Evolutionary conservation across 2,329 filamentous ascomycete genomes (phyloP), one percentile per base, ranked within the genome.

Genomic region (Fusarium kyushuense): DNA sequence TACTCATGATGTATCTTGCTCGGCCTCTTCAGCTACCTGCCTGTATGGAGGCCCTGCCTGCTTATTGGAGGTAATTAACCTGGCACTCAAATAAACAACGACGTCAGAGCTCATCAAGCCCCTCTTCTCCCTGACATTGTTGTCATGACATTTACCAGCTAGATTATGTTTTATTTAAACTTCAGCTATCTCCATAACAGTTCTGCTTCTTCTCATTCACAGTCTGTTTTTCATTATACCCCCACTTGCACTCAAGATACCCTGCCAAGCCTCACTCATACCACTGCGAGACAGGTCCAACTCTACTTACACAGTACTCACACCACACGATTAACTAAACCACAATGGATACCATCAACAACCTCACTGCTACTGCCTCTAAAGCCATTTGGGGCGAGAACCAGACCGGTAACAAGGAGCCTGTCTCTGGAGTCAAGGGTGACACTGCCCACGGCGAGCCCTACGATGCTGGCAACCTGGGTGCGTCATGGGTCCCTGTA

Each of bases 401-500:
- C 80, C 70, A 78, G 29, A 57, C 76, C 14, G 21, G 51, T 25
- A 73, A 76, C 45, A 76, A 80, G 46, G 93, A 96, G 80, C 93
- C 93, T 19, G 78, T 94, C 43, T 91, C 91, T 21, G 93, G 93
- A 23, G 81, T 87, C 52, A 81, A 84, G 58, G 93, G 93, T 38
- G 82, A 90, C 75, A 90, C 91, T 6, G 84, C 85, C 25, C 84
- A 83, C 42, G 87, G 86, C 14, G 90, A 95, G 76, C 93, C 93
- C 0, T 96, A 89, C 72, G 93, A 96, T 75, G 88, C 88, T 59
- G 93, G 93, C 48, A 96, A 96, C 77, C 80, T 87, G n/a, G 84
- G 87, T 82, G 85, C 41, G 75, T 54, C 12, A 14, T 49, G 35
- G 19, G 35, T 30, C 23, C 30, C 17, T 45, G 25, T 16, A 30